Evolutionary conservation across 2,329 filamentous ascomycete species (phyloP), one percentile per base, ranked within the genome.

Genomic region (Colletotrichum sp.): DNA sequence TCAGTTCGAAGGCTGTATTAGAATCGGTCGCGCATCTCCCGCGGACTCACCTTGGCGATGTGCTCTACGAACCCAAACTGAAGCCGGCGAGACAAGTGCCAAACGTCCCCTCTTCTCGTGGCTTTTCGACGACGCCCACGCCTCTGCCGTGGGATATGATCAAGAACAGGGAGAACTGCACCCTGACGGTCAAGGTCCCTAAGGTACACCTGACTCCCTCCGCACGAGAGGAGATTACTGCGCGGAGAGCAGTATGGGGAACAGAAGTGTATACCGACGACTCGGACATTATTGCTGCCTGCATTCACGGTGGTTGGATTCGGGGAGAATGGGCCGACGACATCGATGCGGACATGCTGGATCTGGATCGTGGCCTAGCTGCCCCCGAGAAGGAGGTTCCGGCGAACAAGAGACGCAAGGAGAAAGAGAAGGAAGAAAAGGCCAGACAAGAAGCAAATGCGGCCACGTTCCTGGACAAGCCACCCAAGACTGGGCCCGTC

Each of bases 221-320:
- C 9, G 91, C 94, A 28, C 91, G 96, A 34, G 94, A 97, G 82
- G 95, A 97, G 78, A 96, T 98, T 67, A 97, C 96, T 13, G 87
- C 92, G 9, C 91, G 95, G 39, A 91, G 94, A 25, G 94, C 95
- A 9, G 84, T 99, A 0, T 99, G 96, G 96, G 97, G 97, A 2
- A 97, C 95, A 0, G 96, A 97, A 48, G 91, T 99, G 8, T 98
- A 98, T 82, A 98, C 96, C 0, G 97, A 99, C 79, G 97, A 99
- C 84, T 98, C 96, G 0, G 97, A 99, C 81, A 92, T 97, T 1
- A 90, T 99, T 28, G 96, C 96, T 0, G 96, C 96, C 3, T 96
- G 96, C 75, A 96, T 99, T 61, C 97, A 99, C 83, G 93, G 93
- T 3, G 97, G 97, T 5, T 98, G 96, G 93, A 94, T 99, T 79